A percentile compares a stretch with the other conserved stretches of the same genome.
phyloP scores from a whole-genome alignment of 202 grass and related monocot species.

The Musa balbisiana region DNA sequence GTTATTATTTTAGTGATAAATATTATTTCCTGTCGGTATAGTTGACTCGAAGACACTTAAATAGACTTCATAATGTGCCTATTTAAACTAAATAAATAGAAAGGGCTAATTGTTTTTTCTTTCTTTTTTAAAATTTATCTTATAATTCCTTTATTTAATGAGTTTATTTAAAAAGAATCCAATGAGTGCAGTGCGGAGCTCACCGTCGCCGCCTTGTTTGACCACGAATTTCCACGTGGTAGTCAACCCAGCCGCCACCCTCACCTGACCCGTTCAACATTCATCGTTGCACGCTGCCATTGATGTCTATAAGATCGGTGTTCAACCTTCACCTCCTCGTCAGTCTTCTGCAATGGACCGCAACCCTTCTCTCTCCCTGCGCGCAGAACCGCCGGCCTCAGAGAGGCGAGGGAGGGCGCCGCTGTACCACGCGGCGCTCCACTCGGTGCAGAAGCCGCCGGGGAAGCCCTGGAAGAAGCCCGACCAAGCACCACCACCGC shows the following conservation, averaged over 20 bases:
- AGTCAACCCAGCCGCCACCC: background rate
- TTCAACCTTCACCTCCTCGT: too few relatives aligned
- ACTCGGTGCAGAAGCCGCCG: slow-evolving; percentile 3
- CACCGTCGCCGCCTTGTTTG: background rate
- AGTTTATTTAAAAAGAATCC: background rate
- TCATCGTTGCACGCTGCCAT: background rate
- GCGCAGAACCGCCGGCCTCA: background rate
- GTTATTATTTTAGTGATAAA: too few relatives aligned
- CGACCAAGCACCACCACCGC: background rate
- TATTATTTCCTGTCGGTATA: too few relatives aligned
- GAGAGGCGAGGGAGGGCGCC: background rate
- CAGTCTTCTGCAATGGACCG: background rate
- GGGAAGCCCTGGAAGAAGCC: slow-evolving; percentile 1
- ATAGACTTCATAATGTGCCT: too few relatives aligned
- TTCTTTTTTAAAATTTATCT: background rate
- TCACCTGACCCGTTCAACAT: background rate
- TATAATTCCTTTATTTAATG: background rate
- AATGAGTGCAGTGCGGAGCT: background rate
- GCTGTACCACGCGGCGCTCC: background rate
- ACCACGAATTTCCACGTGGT: background rate
- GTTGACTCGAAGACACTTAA: too few relatives aligned
- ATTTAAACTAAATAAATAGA: background rate
- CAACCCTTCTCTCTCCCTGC: background rate
- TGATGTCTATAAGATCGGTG: background rate
- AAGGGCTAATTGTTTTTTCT: background rate